A percentile compares a stretch with the other conserved stretches of the same genome.
These are phyloP conservation scores for Albophoma yamanashiensis DNA, from an alignment of 2,329 filamentous ascomycete genomes.

Conservation along the genomic window DNA sequence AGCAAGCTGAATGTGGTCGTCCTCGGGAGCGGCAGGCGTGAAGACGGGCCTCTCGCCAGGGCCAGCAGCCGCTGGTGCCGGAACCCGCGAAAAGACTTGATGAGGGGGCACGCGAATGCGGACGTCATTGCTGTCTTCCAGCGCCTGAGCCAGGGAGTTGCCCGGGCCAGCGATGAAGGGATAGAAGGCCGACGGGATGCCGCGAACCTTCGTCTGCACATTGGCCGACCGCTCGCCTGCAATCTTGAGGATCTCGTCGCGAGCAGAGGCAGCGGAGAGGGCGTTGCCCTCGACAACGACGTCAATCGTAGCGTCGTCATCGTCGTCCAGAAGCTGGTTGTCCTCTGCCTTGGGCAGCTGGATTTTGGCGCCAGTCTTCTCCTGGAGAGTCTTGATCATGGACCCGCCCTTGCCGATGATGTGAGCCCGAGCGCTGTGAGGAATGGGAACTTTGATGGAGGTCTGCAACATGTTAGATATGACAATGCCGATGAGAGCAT, in stretches of 20 bases:
- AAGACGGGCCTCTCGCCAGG: constrained; percentile 61
- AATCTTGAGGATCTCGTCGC: constrained; percentile 75
- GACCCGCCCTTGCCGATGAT: constrained; percentile 90
- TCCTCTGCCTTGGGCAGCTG: constrained; percentile 79
- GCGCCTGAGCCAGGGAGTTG: constrained; percentile 53
- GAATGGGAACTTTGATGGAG: constrained; percentile 67
- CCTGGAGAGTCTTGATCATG: constrained; percentile 81
- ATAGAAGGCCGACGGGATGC: constrained; percentile 85
- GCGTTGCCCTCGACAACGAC: constrained; percentile 87
- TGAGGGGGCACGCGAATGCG: constrained; percentile 77
- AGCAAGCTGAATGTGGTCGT: constrained; percentile 72
- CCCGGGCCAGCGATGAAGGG: constrained; percentile 83
- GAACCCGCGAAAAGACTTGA: constrained; percentile 61
- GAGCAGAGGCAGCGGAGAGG: constrained; percentile 74
- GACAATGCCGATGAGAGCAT: neutral
- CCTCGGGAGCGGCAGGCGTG: constrained; percentile 50
- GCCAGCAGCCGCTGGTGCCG: constrained; percentile 51
- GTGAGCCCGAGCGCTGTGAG: constrained; percentile 70
- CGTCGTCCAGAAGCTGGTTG: constrained; percentile 37
- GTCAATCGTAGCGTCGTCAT: constrained; percentile 74
- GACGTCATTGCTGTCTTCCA: constrained; percentile 70
- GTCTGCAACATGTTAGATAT: constrained; percentile 20
- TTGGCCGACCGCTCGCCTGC: constrained; percentile 77
- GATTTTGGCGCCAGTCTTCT: constrained; percentile 81
- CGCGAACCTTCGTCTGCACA: constrained; percentile 69